phyloP scores from a whole-genome alignment of 1,284 basidiomycete genomes.

The Porodaedalea pini region DNA sequence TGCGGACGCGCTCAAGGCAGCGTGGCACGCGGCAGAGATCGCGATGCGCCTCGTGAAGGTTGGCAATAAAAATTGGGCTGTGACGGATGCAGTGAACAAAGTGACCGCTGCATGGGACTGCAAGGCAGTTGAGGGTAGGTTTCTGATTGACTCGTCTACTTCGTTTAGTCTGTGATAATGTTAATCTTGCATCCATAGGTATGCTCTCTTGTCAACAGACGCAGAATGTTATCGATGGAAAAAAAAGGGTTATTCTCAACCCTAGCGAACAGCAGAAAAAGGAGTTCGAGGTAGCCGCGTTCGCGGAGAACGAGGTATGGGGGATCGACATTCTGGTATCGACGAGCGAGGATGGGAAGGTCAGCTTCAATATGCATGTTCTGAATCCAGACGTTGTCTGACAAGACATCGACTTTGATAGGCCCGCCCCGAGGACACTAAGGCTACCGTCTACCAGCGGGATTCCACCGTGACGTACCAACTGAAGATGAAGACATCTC shows the following conservation, averaged over 20 bases:
- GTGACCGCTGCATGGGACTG: slow-evolving; percentile 73
- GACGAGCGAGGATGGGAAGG: slow-evolving; percentile 87
- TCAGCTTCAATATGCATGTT: slow-evolving; percentile 29
- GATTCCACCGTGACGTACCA: slow-evolving; percentile 88
- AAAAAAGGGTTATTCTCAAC: slow-evolving; percentile 93
- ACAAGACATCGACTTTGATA: slow-evolving; percentile 30
- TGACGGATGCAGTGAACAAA: slow-evolving; percentile 84
- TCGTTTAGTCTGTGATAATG: neutral
- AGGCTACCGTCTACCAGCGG: slow-evolving; percentile 92
- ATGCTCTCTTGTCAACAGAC: slow-evolving; percentile 91
- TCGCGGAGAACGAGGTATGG: slow-evolving; percentile 94
- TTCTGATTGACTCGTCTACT: slow-evolving; percentile 29
- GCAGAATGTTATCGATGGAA: slow-evolving; percentile 93
- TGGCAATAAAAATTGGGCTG: slow-evolving; percentile 92
- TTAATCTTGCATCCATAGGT: slow-evolving; percentile 39
- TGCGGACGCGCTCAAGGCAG: slow-evolving; percentile 91
- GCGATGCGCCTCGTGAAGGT: slow-evolving; percentile 86
- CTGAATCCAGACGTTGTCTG: neutral
- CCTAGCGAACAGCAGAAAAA: slow-evolving; percentile 79
- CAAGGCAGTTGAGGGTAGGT: slow-evolving; percentile 85
- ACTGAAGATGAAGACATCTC: slow-evolving; percentile 96
- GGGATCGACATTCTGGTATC: slow-evolving; percentile 93
- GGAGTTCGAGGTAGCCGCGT: slow-evolving; percentile 80
- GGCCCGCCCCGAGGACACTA: slow-evolving; percentile 84
- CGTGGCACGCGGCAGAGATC: slow-evolving; percentile 88